Evolutionary conservation across 192 early-diverging fungal genomes (phyloP).

Genomic region (Linnemannia zychae): DNA sequence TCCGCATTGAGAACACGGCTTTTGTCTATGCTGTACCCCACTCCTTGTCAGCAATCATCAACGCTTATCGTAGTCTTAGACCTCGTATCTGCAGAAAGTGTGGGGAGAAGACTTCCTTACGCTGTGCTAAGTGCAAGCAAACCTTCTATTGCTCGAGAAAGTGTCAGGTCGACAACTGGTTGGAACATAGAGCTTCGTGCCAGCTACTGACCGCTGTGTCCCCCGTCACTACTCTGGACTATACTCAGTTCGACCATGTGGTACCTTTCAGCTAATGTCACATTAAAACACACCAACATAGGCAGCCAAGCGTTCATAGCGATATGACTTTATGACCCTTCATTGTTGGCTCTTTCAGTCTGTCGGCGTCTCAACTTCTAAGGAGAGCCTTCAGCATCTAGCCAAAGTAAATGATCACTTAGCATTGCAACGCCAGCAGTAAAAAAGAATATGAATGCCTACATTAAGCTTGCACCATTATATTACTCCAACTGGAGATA

Average conservation of each 20-base stretch:
- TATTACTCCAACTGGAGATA: no score
- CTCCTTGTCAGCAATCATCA: constrained; percentile 4
- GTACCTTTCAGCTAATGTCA: neutral
- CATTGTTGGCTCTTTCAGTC: no score
- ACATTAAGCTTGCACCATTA: no score
- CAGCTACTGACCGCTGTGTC: neutral
- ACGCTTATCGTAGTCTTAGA: neutral
- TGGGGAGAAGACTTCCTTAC: neutral
- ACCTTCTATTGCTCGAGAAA: constrained; percentile 5
- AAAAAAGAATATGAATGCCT: no score
- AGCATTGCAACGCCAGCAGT: no score
- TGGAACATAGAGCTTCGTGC: neutral
- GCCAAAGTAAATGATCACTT: no score
- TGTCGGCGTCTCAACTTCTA: no score
- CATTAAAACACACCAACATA: no score
- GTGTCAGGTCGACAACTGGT: constrained; percentile 14
- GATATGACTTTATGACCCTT: no score
- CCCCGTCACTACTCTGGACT: constrained; percentile 2
- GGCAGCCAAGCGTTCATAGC: no score
- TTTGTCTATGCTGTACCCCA: constrained; percentile 1
- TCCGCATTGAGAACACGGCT: neutral
- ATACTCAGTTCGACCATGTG: neutral
- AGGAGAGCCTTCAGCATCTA: no score
- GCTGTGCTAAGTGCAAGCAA: constrained; percentile 13
- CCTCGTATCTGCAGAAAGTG: neutral